phyloP scores from a whole-genome alignment of 208 protist species.

The Wallacemonas sp. region DNA sequence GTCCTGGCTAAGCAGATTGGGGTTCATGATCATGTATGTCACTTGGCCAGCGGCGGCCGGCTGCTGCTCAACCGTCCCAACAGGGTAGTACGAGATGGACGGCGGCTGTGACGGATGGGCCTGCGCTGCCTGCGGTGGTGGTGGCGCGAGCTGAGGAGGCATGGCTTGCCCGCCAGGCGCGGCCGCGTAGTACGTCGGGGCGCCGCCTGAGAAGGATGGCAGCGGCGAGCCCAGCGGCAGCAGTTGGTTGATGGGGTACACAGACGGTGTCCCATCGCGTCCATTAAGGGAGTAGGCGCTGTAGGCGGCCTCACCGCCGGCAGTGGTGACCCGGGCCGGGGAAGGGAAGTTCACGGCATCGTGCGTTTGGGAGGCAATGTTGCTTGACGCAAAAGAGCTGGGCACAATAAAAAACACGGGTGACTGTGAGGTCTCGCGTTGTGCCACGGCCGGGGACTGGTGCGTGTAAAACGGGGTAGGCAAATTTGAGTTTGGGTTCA shows the following conservation, averaged over 20 bases:
- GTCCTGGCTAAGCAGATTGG: constrained; percentile 2
- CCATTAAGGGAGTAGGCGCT: background rate
- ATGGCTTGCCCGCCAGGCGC: background rate
- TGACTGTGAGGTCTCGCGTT: background rate
- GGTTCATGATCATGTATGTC: constrained; percentile 13
- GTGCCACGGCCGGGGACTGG: background rate
- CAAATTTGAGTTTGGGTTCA: background rate
- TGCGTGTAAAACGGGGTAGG: background rate
- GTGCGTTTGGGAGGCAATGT: background rate
- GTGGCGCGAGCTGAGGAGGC: background rate
- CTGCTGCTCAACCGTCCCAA: background rate
- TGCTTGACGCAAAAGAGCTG: background rate
- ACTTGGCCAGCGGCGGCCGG: background rate
- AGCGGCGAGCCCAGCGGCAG: background rate
- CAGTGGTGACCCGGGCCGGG: background rate
- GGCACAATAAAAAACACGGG: background rate
- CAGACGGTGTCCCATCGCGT: background rate
- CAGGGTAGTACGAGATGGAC: constrained; percentile 7
- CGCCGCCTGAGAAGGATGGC: background rate
- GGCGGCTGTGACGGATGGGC: background rate
- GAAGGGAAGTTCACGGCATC: background rate
- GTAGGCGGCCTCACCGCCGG: background rate
- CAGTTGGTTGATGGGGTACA: background rate
- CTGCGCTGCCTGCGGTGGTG: background rate
- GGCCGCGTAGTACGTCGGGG: background rate